phyloP scores from a whole-genome alignment of 2,329 filamentous ascomycete species.

The Venturia asperata region DNA sequence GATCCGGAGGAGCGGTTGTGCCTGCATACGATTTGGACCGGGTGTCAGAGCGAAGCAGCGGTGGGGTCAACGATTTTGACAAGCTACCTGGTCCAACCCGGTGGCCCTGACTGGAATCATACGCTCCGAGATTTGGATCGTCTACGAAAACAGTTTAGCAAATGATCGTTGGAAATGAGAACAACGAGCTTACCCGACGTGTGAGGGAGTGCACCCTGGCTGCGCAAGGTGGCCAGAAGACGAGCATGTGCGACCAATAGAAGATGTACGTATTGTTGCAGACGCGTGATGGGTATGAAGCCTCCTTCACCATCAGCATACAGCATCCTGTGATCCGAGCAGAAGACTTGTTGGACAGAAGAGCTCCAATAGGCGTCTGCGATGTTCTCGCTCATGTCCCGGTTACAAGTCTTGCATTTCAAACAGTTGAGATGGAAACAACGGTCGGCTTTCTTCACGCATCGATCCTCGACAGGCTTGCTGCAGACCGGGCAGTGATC shows the following conservation, averaged over 20 bases:
- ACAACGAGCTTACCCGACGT: conserved; percentile 48
- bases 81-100: conserved; percentile 44
- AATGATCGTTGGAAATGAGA: conserved; percentile 22
- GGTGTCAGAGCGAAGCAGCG: conserved; percentile 55
- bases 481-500: conserved; percentile 79
- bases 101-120: conserved; percentile 60
- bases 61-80: conserved; percentile 28
- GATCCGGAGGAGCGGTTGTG: conserved; percentile 38
- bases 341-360: conserved; percentile 62
- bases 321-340: conserved; percentile 57
- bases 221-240: conserved; percentile 77
- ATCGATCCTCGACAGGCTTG: conserved; percentile 91
- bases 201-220: conserved; percentile 71
- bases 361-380: conserved; percentile 65
- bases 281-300: conserved; percentile 71
- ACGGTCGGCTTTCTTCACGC: conserved; percentile 64
- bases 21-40: conserved; percentile 69
- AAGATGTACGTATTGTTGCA: conserved; percentile 92
- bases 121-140: conserved; percentile 60
- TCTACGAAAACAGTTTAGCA: conserved; percentile 41
- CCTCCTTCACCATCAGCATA: conserved; percentile 51
- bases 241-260: conserved; percentile 85
- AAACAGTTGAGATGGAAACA: conserved; percentile 83
- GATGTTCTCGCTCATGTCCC: conserved; percentile 62
- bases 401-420: conserved; percentile 60